Base-by-base conservation (phyloP, 2,329 filamentous ascomycete genomes). In the Venturia aucupariae region DNA sequence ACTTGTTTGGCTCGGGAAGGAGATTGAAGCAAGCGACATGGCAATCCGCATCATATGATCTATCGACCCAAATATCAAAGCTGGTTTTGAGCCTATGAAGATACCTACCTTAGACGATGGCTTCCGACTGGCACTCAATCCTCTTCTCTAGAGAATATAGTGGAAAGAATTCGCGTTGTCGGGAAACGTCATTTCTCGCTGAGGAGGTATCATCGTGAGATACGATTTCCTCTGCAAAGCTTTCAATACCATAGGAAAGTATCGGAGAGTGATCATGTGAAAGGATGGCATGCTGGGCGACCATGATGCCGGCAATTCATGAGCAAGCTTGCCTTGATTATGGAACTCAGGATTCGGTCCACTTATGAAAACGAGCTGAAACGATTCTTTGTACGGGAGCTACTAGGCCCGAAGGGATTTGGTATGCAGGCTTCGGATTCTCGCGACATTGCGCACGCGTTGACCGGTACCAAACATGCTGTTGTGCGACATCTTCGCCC, bases 1-100 rank as follows among this genome's bases (percentile, higher is more conserved):
- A 1, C 55, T 60, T 19, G 62, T 59, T 13, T 64, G 54, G 64
- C 64, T 64, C 2, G 64, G 65, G 11, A 51, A 41, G 4, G 22
- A 35, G 38, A 48, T 38, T 7, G 39, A 54, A n/a, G 44, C 60
- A 30, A 61, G 54, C 46, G 65, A 66, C 15, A 41, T 44, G 35
- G 57, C 57, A 5, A 22, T 41, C 4, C 48, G 55, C 35, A 44
- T 32, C 19, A 51, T 48, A 7, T 48, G 44, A 55, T 46, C 59
- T 3, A 54, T 65, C 41, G 57, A 42, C 15, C 10, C 7, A 61
- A 54, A 17, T 54, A 24, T 24, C 48, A 54, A 54, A 32, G 48
- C 27, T 30, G 24, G 24, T 11, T 54, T 17, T 54, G 48, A 54
- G 48, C 48, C 48, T 13, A 54, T 32, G 8, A n/a, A 32, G 48